phyloP scores from a whole-genome alignment of 1,284 basidiomycete species.

The Boletus sp. region DNA sequence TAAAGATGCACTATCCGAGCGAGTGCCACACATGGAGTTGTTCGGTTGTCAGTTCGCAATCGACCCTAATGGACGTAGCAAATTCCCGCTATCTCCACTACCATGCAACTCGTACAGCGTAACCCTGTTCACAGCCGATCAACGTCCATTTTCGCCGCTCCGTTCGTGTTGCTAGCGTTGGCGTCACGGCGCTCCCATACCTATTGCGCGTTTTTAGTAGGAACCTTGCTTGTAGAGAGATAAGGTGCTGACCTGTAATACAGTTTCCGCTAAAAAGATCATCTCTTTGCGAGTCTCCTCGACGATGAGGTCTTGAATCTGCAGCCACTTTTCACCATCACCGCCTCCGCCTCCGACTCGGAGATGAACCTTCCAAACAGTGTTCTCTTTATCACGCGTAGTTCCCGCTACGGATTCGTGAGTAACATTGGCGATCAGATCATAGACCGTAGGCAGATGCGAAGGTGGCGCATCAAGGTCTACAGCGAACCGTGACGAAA shows the following conservation, averaged over 20 bases:
- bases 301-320: slow-evolving; percentile 96
- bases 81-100: slow-evolving; percentile 38
- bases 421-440: slow-evolving; percentile 94
- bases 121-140: slow-evolving; percentile 33
- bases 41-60: slow-evolving; percentile 14
- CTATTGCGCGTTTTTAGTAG: slow-evolving; percentile 42
- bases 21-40: slow-evolving; percentile 4
- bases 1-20: slow-evolving; percentile 21
- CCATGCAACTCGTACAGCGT: slow-evolving; percentile 11
- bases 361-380: slow-evolving; percentile 93
- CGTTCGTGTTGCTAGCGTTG: slow-evolving; percentile 24
- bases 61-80: slow-evolving; percentile 28
- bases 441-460: slow-evolving; percentile 74
- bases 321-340: slow-evolving; percentile 93
- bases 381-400: slow-evolving; percentile 84
- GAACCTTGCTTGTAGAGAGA: slow-evolving; percentile 2
- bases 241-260: slow-evolving; percentile 74
- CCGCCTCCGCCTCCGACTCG: slow-evolving; percentile 76
- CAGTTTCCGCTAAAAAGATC: slow-evolving; percentile 97
- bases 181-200: slow-evolving; percentile 68
- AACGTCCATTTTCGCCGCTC: slow-evolving; percentile 33
- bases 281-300: slow-evolving; percentile 95
- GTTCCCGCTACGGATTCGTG: slow-evolving; percentile 96
- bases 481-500: slow-evolving; percentile 40
- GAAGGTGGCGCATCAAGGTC: slow-evolving; percentile 74